Evolutionary conservation across 441 rosid genomes (phyloP).

Genomic region (Manihot esculenta): DNA sequence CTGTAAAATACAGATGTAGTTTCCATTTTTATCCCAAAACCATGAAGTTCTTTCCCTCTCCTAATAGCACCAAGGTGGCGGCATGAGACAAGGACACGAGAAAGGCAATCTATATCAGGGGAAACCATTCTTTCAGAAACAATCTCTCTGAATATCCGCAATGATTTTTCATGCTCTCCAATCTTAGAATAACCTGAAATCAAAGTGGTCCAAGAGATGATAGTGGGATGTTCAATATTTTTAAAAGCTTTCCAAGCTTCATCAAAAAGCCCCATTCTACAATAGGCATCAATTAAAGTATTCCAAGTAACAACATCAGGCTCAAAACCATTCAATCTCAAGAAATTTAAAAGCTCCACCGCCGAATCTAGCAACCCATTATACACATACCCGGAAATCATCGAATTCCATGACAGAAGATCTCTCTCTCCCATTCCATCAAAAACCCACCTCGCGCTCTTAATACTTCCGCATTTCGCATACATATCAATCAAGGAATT

Average conservation of each 20-base stretch:
- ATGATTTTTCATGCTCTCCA: conserved; percentile 31
- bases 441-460: conserved; percentile 52
- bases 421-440: conserved; percentile 48
- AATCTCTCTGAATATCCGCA: conserved; percentile 29
- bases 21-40: conserved; percentile 32
- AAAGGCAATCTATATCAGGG: conserved; percentile 34
- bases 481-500: conserved; percentile 76
- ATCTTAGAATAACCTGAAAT: conserved; percentile 30
- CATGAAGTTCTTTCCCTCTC: conserved; percentile 29
- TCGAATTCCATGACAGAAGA: conserved; percentile 69
- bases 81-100: conserved; percentile 33
- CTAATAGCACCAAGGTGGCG: conserved; percentile 31
- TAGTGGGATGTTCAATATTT: conserved; percentile 44
- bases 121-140: conserved; percentile 15
- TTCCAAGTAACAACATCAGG: conserved; percentile 31
- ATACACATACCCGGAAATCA: conserved; percentile 54
- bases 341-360: conserved; percentile 22
- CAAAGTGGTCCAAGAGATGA: conserved; percentile 42
- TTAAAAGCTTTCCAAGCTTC: conserved; percentile 51
- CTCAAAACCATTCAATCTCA: conserved; percentile 23
- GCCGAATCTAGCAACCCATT: conserved; percentile 37
- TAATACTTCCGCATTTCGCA: conserved; percentile 60
- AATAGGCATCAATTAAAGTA: conserved; percentile 34
- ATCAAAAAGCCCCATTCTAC: conserved; percentile 20
- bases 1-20: conserved; percentile 26